These are phyloP conservation scores for Cafeteria roenbergensis DNA, from an alignment of 108 stramenopile genomes.

Conservation along the genomic window DNA sequence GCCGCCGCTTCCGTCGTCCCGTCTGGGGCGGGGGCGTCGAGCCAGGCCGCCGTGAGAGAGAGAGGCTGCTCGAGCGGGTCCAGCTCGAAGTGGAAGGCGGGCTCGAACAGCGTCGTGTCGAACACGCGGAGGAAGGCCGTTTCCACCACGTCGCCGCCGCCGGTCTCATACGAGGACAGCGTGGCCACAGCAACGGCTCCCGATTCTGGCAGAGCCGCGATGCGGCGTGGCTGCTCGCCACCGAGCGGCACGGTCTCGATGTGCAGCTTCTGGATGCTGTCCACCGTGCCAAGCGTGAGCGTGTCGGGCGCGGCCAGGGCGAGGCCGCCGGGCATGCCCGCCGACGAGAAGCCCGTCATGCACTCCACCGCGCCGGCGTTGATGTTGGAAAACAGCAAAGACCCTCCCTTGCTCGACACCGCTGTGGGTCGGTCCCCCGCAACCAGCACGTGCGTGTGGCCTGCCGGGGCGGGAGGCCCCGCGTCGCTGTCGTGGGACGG, in stretches of 20 bases:
- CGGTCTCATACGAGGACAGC: no score
- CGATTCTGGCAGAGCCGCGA: conserved; percentile 55
- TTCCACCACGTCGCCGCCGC: neutral
- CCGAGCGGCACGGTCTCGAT: conserved; percentile 68
- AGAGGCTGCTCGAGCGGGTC: conserved; percentile 8
- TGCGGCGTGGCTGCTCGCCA: conserved; percentile 77
- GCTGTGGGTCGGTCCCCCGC: conserved; percentile 88
- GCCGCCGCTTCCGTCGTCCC: neutral
- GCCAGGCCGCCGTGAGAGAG: neutral
- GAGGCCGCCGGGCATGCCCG: conserved; percentile 61
- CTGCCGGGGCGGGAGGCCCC: conserved; percentile 38
- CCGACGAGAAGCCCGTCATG: conserved; percentile 42
- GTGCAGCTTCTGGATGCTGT: conserved; percentile 94
- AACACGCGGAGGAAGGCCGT: conserved; percentile 21
- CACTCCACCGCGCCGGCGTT: conserved; percentile 50
- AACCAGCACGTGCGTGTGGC: conserved; percentile 73
- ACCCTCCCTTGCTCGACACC: conserved; percentile 71
- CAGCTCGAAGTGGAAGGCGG: conserved; percentile 16
- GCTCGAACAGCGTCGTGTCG: conserved; percentile 14
- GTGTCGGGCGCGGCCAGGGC: conserved; percentile 71
- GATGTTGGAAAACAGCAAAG: conserved; percentile 78
- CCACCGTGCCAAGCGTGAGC: conserved; percentile 79
- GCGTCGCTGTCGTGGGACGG: no score
- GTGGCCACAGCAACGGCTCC: conserved; percentile 12
- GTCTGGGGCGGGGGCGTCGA: neutral